Base-by-base conservation (phyloP, 2,329 filamentous ascomycete genomes). In the Phaeosphaeriaceae sp. region DNA sequence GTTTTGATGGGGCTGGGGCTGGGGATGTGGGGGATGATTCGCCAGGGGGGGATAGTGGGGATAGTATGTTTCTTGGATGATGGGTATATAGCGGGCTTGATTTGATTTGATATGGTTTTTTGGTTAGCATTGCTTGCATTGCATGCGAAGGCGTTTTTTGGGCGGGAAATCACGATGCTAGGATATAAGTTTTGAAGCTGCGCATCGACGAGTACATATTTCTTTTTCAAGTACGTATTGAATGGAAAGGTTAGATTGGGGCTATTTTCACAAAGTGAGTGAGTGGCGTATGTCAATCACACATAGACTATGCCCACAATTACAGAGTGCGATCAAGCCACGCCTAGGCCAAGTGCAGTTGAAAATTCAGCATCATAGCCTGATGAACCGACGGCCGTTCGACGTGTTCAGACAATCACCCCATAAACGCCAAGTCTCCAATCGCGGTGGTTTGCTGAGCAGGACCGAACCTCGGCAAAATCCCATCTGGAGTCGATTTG, bases 381-480 rank as follows among this genome's bases (percentile, higher is more conserved):
- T 17, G n/a, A 20, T 23, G 15, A 37, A 43, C 18, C 12, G 42
- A 45, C 34, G 21, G 46, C 48, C 52, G 40, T 50, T 49, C 48
- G 49, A 50, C 35, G 46, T 36, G 42, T 12, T 34, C 28, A 44
- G 26, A 35, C 39, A 34, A 48, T 46, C 41, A 39, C 18, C 32
- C 33, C 48, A 48, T 48, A 38, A n/a, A 16, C 30, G 40, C 28
- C 45, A 47, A 47, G 34, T 39, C n/a, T 12, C 21, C 13, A 21
- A 37, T 26, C n/a, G 16, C n/a, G 16, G 9, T 38, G 39, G 8
- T 28, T 41, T 50, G 47, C 45, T 47, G 50, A 54, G 44, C 15
- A 43, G 41, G 29, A 48, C 45, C 46, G 55, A 56, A 60, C 63
- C 63, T 66, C 63, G 63, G 63, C 55, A 64, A 60, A 47, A 52